Base-by-base conservation (phyloP, 352 stramenopile genomes). In the Phytophthora pisi region DNA sequence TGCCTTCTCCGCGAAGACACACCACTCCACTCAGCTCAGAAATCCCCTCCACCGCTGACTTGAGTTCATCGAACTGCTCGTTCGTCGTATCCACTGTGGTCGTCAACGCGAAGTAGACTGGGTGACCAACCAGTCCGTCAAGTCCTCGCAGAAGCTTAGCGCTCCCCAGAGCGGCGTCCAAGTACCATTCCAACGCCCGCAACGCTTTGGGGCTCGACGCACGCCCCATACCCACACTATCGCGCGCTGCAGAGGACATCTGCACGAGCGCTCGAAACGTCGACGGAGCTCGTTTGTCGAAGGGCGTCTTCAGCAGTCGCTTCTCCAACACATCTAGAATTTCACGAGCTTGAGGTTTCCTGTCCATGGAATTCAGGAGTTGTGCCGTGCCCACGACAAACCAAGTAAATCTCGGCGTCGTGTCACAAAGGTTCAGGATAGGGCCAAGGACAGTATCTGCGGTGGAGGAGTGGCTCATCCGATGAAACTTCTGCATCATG, bases 401-500 rank as follows among this genome's bases (percentile, higher is more conserved):
- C 18, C 13, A 36, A 13, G 24, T 26, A 13, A 74, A 64, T 10
- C 34, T 30, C 2, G 55, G 38, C n/a, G 31, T 61, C 36, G 61
- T 70, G 4, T 36, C 66, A 47, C 61, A 66, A 8, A 64, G 36
- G 15, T 64, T 28, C 11, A 47, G 36, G 13, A 64, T 50, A 31
- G 66, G 45, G 28, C 13, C 40, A 20, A 46, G 13, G 16, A 20
- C 9, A 46, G 16, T 8, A 16, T 23, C 50, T 3, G 51, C 10
- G 3, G n/a, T 34, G 11, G 24, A 20, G 15, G 45, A 16, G 11
- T 61, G 50, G 13, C 61, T 56, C 28, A 52, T 42, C 8, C 61
- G 55, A 47, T 74, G 42, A 9, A 70, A 43, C 23, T 70, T 74
- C 42, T 74, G 61, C 61, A 74, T 66, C 61, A 66, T 58, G 52